Conservation (phyloP, 2,329 filamentous ascomycete genomes). For the Trichoderma atroviride region DNA sequence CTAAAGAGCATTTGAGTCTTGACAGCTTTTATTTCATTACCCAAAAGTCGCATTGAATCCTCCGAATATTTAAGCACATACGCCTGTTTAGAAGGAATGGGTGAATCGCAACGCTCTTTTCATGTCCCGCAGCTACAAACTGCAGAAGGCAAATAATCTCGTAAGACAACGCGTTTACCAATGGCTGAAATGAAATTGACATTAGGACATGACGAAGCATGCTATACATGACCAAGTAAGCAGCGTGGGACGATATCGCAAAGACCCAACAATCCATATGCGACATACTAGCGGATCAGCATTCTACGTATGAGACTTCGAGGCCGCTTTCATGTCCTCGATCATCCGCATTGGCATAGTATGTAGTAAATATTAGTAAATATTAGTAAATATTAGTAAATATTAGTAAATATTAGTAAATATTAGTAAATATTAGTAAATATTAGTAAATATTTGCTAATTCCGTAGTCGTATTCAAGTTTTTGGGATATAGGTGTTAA, state of each 20-base stretch:
- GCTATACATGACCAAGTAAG: neutral
- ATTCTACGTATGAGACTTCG: neutral
- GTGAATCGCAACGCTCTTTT: neutral
- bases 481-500: neutral
- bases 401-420: neutral
- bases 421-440: neutral
- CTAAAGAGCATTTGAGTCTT: neutral
- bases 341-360: neutral
- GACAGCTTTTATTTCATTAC: neutral
- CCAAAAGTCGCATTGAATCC: no score
- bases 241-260: neutral
- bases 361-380: neutral
- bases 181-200: neutral
- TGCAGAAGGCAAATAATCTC: neutral
- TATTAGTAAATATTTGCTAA: neutral
- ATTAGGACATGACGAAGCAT: neutral
- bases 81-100: neutral
- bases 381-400: neutral
- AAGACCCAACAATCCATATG: neutral
- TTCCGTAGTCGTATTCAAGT: accelerated
- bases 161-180: neutral
- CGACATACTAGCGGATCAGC: neutral
- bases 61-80: neutral
- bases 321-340: neutral
- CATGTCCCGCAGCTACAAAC: neutral